phyloP scores from a whole-genome alignment of 2,329 filamentous ascomycete genomes.

The Colletotrichum lini region DNA sequence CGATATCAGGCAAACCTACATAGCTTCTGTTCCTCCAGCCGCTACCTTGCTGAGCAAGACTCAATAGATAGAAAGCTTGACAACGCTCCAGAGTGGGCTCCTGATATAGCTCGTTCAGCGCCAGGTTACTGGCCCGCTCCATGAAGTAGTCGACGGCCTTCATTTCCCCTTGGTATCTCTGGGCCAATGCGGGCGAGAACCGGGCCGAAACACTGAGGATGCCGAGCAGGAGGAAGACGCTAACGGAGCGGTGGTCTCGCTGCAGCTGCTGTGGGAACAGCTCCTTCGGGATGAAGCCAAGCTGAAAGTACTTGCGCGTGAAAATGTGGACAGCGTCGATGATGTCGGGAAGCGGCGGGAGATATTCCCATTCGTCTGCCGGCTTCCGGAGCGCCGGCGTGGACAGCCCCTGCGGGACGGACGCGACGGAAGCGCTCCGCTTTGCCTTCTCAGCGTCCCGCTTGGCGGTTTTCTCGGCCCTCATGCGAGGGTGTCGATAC shows the following conservation, averaged over 20 bases:
- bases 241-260: conserved; percentile 63
- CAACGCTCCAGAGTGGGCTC: conserved; percentile 68
- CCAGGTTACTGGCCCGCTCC: conserved; percentile 63
- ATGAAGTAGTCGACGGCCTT: conserved; percentile 69
- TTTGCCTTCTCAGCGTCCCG: conserved; percentile 55
- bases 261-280: conserved; percentile 64
- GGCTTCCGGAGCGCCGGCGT: conserved; percentile 42
- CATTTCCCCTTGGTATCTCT: conserved; percentile 65
- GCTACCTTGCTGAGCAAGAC: conserved; percentile 71
- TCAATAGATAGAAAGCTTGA: conserved; percentile 72
- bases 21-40: conserved; percentile 68
- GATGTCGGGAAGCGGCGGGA: conserved; percentile 65
- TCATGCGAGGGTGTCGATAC: conserved; percentile 68
- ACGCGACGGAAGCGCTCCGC: conserved; percentile 52
- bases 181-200: conserved; percentile 64
- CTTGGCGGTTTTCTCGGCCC: conserved; percentile 62
- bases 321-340: conserved; percentile 68
- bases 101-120: conserved; percentile 65
- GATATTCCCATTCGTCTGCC: conserved; percentile 62
- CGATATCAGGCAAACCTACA: conserved; percentile 53
- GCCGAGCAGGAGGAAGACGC: conserved; percentile 68
- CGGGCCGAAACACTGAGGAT: conserved; percentile 71
- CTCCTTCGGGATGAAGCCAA: conserved; percentile 71
- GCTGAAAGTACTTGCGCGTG: conserved; percentile 70
- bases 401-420: conserved; percentile 38